Percentiles rank a stretch among this genome's conserved stretches.
These are phyloP conservation scores for Neoascochyta sp. DNA, from an alignment of 2,329 filamentous ascomycete genomes.

Conservation along the genomic window DNA sequence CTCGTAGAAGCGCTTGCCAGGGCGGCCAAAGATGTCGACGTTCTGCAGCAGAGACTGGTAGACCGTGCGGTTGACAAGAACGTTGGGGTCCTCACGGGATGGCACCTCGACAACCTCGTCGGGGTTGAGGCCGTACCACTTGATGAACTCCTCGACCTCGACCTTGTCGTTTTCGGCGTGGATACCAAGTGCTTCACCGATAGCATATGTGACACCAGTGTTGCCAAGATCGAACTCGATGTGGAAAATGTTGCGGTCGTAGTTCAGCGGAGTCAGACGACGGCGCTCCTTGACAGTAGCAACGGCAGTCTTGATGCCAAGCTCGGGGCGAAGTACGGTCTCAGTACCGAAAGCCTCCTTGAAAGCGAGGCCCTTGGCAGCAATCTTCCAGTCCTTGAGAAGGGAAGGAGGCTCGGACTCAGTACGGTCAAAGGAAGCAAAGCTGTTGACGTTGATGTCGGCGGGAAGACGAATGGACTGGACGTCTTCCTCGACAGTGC, in stretches of 20 bases:
- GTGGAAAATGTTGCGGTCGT: constrained; percentile 99
- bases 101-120: constrained; percentile 88
- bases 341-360: constrained; percentile 87
- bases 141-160: constrained; percentile 80
- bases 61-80: constrained; percentile 83
- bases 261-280: constrained; percentile 78
- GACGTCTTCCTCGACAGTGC: constrained; percentile 61
- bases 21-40: constrained; percentile 93
- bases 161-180: constrained; percentile 87
- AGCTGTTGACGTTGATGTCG: constrained; percentile 74
- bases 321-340: constrained; percentile 73
- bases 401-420: constrained; percentile 64
- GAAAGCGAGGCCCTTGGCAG: constrained; percentile 84
- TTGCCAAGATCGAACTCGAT: constrained; percentile 95
- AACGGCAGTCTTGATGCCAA: constrained; percentile 78
- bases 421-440: constrained; percentile 72
- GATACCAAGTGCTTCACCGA: constrained; percentile 93
- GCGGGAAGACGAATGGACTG: constrained; percentile 54
- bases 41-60: constrained; percentile 91
- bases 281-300: constrained; percentile 94
- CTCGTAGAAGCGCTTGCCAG: constrained; percentile 98
- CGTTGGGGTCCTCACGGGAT: constrained; percentile 69
- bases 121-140: constrained; percentile 79
- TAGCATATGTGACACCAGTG: constrained; percentile 91
- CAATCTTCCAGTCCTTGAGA: constrained; percentile 74